Conservation (phyloP, 1,139 yeast genomes). For the Blastobotrys aristatus region DNA sequence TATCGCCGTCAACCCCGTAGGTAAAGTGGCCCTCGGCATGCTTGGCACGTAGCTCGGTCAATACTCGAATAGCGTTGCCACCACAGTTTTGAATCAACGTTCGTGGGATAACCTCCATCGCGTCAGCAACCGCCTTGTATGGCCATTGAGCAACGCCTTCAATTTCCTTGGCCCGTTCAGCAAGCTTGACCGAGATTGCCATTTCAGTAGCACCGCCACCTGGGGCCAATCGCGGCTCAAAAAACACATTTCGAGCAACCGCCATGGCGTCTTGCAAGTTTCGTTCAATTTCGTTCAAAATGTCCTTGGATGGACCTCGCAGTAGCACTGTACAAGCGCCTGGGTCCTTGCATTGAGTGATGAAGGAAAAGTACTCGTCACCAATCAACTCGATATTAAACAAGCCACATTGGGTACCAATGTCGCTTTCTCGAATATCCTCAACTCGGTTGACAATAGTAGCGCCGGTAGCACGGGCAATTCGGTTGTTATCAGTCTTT, state of each 20-base stretch:
- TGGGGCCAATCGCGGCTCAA: constrained; percentile 91
- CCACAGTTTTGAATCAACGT: constrained; percentile 97
- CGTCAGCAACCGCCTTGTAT: constrained; percentile 97
- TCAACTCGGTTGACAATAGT: constrained; percentile 94
- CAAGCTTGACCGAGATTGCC: constrained; percentile 87
- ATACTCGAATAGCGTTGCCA: constrained; percentile 85
- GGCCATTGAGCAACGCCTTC: constrained; percentile 99
- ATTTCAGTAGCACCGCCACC: constrained; percentile 99
- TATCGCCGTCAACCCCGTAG: constrained; percentile 91
- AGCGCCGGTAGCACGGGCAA: constrained; percentile 96
- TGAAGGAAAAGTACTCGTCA: constrained; percentile 90
- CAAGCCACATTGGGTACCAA: constrained; percentile 84
- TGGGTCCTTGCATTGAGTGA: constrained; percentile 77
- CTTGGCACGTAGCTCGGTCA: constrained; percentile 90
- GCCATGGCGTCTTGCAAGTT: constrained; percentile 99
- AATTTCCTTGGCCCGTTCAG: constrained; percentile 86
- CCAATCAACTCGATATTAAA: constrained; percentile 94
- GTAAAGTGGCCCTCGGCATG: constrained; percentile 84
- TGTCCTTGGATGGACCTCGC: constrained; percentile 97
- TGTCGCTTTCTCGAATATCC: constrained; percentile 83
- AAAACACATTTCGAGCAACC: constrained; percentile 90
- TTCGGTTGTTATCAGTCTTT: constrained; percentile 93
- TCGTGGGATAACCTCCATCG: constrained; percentile 96
- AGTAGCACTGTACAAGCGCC: constrained; percentile 89
- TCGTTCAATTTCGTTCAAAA: constrained; percentile 92